phyloP scores from a whole-genome alignment of 1,284 basidiomycete species.

The Schizophyllum amplum region DNA sequence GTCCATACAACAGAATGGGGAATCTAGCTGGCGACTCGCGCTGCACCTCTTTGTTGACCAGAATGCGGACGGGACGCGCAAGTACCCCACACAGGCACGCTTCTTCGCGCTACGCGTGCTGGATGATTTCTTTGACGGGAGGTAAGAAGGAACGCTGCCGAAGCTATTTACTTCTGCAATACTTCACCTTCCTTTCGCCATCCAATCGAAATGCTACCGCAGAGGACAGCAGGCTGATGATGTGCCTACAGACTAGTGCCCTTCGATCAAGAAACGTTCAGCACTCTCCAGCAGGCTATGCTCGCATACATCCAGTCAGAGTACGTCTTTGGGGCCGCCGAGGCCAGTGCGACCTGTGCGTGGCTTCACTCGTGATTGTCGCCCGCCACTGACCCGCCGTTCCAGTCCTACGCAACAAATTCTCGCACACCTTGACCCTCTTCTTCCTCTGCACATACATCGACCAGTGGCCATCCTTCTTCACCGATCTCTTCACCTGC shows the following conservation, averaged over 20 bases:
- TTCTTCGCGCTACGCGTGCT: conserved; percentile 83
- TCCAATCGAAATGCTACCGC: too few species aligned
- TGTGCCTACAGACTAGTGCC: conserved; percentile 49
- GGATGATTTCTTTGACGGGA: conserved; percentile 79
- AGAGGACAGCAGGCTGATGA: neutral
- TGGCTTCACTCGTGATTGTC: conserved; percentile 6
- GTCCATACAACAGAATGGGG: conserved; percentile 67
- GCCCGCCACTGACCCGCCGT: conserved; percentile 8
- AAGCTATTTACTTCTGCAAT: too few species aligned
- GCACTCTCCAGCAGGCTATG: conserved; percentile 60
- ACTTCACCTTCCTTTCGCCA: too few species aligned
- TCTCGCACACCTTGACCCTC: conserved; percentile 93
- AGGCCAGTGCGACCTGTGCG: conserved; percentile 64
- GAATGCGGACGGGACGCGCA: conserved; percentile 47
- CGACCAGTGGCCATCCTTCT: conserved; percentile 77
- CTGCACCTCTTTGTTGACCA: conserved; percentile 66
- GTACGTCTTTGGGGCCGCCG: conserved; percentile 70
- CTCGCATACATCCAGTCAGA: conserved; percentile 73
- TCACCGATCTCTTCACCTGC: conserved; percentile 70
- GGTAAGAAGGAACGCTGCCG: conserved; percentile 48
- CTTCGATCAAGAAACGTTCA: conserved; percentile 62
- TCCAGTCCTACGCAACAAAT: conserved; percentile 89
- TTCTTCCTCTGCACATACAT: conserved; percentile 91
- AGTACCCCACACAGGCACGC: conserved; percentile 67
- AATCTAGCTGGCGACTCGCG: conserved; percentile 72